Conservation (phyloP, 352 stramenopile genomes). For the Achlya hypogyna region DNA sequence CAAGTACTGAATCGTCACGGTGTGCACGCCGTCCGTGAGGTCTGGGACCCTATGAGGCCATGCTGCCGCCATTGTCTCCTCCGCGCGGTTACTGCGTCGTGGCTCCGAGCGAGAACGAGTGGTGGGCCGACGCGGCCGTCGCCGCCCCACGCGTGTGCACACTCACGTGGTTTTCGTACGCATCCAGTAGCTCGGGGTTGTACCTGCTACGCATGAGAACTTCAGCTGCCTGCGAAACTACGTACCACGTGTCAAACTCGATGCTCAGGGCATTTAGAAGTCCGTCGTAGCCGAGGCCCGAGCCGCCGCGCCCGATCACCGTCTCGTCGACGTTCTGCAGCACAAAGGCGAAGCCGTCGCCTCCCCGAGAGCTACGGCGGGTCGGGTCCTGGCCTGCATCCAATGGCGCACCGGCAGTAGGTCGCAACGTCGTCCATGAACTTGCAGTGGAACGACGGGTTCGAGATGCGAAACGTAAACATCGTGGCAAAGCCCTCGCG, state of each 20-base stretch:
- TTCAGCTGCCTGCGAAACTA: background rate
- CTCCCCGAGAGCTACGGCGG: conserved; percentile 49
- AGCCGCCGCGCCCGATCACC: conserved; percentile 55
- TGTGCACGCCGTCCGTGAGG: conserved; percentile 61
- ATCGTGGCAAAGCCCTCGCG: conserved; percentile 86
- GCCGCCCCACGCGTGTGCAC: conserved; percentile 54
- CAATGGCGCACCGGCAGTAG: conserved; percentile 65
- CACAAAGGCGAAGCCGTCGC: conserved; percentile 76
- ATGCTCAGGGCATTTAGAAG: conserved; percentile 79
- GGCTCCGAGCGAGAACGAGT: conserved; percentile 62
- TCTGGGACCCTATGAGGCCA: conserved; percentile 62
- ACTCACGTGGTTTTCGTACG: conserved; percentile 89
- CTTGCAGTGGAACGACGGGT: conserved; percentile 76
- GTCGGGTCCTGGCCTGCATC: no score
- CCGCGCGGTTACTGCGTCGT: conserved; percentile 29
- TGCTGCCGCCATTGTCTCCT: no score
- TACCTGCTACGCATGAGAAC: no score
- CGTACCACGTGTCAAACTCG: conserved; percentile 86
- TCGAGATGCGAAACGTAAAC: conserved; percentile 77
- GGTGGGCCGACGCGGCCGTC: conserved; percentile 43
- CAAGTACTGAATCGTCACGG: conserved; percentile 64
- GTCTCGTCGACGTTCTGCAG: conserved; percentile 70
- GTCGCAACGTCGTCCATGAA: conserved; percentile 84
- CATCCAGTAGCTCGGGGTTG: conserved; percentile 80
- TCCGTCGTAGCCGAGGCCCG: conserved; percentile 79